Base-by-base conservation (phyloP, 176 grass and related monocot genomes). In the Alopecurus myosuroides region DNA sequence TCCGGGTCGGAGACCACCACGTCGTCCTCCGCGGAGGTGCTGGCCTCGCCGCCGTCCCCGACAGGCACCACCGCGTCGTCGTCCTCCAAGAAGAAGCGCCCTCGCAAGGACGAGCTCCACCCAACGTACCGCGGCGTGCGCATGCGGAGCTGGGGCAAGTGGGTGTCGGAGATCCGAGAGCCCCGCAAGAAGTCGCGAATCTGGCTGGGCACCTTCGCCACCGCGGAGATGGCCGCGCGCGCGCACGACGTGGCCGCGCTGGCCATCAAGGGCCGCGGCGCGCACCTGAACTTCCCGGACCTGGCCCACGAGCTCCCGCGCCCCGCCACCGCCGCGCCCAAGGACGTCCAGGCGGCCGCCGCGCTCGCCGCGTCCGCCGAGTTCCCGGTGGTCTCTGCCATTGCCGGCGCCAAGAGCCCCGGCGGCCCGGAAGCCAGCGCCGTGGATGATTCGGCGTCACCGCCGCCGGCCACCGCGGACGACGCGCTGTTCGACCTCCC, bases 121-220 rank as follows among this genome's bases (percentile, higher is more conserved):
- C 94, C 92, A 19, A 90, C 88, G 86, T 97, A 92, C 88, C 87
- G 92, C 76, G 92, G 94, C 69, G 92, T 97, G 65, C 94, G 94
- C 46, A 94, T 92, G 94, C 91, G 94, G 17, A 94, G 89, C 29
- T 97, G 94, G 94, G 94, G 94, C 2, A 97, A 94, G 80, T 97
- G 94, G 94, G 94, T 97, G 71, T 97, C 94, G 26, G 94, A 97
- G 74, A 97, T 97, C 84, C 92, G 94, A 29, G 92, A 97, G 80
- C 94, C 94, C 0, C 82, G 89, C 29, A 97, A 97, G 87, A 97
- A 97, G 89, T 94, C 92, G 9, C 92, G 94, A 67, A 97, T 97
- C 56, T 97, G 94, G 94, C 94, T 97, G 0, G 94, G 94, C 39
- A 97, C 94, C 17, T 97, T 97, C 81, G 85, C 89, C 51, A 97